Evolutionary conservation across 2,329 filamentous ascomycete genomes (phyloP).

Genomic region (Fusarium kyushuense): DNA sequence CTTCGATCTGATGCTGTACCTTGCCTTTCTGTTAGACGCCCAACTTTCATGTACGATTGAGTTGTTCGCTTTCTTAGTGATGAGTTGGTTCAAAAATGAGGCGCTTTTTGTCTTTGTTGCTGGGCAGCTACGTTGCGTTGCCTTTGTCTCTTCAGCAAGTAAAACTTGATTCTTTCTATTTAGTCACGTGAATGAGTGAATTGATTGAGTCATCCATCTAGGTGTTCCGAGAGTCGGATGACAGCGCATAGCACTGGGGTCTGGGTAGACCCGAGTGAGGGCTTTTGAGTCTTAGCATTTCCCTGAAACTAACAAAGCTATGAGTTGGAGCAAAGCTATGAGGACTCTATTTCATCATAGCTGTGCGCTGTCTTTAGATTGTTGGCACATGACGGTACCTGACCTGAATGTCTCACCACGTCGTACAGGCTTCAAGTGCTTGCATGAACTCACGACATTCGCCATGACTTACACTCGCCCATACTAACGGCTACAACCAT

Average conservation of each 20-base stretch:
- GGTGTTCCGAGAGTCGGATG: not conserved
- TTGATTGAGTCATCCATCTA: conserved; percentile 4
- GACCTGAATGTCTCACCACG: conserved; percentile 6
- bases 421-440: conserved; percentile 3
- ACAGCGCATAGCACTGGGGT: not conserved
- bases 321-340: not conserved
- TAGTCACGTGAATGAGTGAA: conserved; percentile 3
- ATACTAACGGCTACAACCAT: not conserved
- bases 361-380: not conserved
- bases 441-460: conserved; percentile 8
- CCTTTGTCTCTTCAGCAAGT: not conserved
- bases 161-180: not conserved
- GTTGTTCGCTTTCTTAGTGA: conserved; percentile 7
- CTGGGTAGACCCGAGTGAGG: not conserved
- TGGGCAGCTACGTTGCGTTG: conserved; percentile 8
- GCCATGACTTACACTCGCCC: not conserved
- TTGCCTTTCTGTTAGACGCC: conserved; percentile 24
- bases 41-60: conserved; percentile 19
- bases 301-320: not conserved
- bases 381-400: not conserved
- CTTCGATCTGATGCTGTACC: not conserved
- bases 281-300: not conserved
- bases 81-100: conserved; percentile 2
- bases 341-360: not conserved
- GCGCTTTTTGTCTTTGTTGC: conserved; percentile 6